These are phyloP conservation scores for Tuber borchii DNA, from an alignment of 495 filamentous ascomycete genomes.

Conservation along the genomic window DNA sequence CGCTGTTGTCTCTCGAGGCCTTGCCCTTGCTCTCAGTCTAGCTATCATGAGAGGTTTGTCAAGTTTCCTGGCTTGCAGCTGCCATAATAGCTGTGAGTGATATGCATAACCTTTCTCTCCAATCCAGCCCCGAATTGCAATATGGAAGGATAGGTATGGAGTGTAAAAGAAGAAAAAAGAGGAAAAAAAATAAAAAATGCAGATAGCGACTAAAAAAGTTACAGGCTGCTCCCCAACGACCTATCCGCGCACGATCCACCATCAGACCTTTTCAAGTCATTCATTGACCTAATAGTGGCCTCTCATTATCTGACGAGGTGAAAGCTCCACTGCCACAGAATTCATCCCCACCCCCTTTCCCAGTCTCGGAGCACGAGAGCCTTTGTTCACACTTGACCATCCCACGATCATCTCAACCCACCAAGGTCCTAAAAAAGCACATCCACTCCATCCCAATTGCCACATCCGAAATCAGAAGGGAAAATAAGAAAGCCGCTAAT, in stretches of 20 bases:
- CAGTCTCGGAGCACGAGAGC: background rate
- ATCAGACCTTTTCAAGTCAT: background rate
- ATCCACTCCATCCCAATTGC: background rate
- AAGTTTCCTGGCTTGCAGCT: background rate
- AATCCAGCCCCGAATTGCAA: background rate
- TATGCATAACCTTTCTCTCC: slow-evolving; percentile 1
- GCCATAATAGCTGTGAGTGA: background rate
- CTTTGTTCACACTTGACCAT: background rate
- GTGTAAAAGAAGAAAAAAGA: slow-evolving; percentile 3
- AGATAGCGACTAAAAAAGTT: background rate
- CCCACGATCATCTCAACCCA: background rate
- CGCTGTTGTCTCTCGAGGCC: background rate
- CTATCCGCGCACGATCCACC: background rate
- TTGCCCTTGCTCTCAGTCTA: background rate
- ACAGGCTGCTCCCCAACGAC: background rate
- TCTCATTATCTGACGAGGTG: background rate
- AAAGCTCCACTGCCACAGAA: background rate
- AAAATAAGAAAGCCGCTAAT: background rate
- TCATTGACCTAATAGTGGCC: background rate
- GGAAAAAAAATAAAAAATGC: slow-evolving; percentile 1
- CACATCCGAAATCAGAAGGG: background rate
- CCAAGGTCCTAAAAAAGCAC: background rate
- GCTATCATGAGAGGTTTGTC: background rate
- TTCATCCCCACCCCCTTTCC: background rate
- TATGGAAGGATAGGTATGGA: background rate